Conservation (phyloP, 257 asterid species). For the Solanum lycopersicoides region DNA sequence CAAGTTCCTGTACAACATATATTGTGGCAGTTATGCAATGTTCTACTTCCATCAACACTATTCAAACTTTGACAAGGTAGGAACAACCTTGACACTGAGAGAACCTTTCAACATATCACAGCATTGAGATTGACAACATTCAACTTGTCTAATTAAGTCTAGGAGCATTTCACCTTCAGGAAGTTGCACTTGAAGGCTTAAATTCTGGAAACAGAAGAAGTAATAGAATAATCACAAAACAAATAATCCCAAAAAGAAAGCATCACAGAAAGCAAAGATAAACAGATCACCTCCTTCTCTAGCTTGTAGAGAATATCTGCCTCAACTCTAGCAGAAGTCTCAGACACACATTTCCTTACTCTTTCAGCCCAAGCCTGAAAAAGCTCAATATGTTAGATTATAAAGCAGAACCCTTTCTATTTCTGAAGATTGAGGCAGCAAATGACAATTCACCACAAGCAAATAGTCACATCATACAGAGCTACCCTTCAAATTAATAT, state of each 20-base stretch:
- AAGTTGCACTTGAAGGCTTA: slow-evolving; percentile 56
- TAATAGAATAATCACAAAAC: background rate
- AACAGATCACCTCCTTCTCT: slow-evolving; percentile 56
- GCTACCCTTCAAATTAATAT: background rate
- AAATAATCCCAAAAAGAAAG: background rate
- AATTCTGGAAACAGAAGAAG: slow-evolving; percentile 26
- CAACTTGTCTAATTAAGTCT: slow-evolving; percentile 41
- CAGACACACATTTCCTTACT: slow-evolving; percentile 46
- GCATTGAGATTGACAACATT: slow-evolving; percentile 62
- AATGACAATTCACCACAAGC: background rate
- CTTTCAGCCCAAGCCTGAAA: slow-evolving; percentile 64
- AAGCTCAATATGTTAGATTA: background rate
- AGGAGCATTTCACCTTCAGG: slow-evolving; percentile 58
- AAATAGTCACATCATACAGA: background rate
- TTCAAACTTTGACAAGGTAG: background rate
- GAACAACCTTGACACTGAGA: slow-evolving; percentile 50
- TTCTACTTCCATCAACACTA: slow-evolving; percentile 3
- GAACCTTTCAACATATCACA: slow-evolving; percentile 50
- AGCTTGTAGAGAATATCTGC: slow-evolving; percentile 59
- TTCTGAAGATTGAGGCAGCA: background rate
- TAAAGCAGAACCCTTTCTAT: background rate
- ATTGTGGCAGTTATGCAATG: slow-evolving; percentile 1
- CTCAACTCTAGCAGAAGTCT: slow-evolving; percentile 49
- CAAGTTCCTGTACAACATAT: slow-evolving; percentile 46
- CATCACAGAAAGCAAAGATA: background rate